Evolutionary conservation across 768 basidiomycete genomes (phyloP), one percentile per base, ranked within the genome.

Genomic region (Tylopilus sp.): DNA sequence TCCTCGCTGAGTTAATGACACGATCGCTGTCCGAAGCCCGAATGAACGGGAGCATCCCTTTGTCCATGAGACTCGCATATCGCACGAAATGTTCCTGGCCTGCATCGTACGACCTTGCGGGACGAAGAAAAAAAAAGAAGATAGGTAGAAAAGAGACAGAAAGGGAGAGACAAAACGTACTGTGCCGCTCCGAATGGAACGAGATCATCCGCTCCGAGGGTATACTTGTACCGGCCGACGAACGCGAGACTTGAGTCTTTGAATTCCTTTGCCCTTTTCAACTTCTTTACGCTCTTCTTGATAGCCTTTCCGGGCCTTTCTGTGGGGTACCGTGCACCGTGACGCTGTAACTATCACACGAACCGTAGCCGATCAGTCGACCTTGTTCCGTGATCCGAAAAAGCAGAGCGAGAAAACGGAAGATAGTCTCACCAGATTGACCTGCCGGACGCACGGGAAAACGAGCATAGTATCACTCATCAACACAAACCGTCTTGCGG

Each of bases 251-350:
- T 59, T 0, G 73, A 62, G 48, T 84, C 77, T 0, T 64, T 66
- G 63, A 76, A 82, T 4, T 65, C 55, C 1, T 67, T 63, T 9
- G 75, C 84, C 0, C 71, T 60, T 54, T 82, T 66, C 0, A 92
- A 71, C 60, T 84, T 86, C 8, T 63, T 53, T 12, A 93, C 60
- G 1, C 83, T 78, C 9, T 65, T 60, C 14, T 63, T 48, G 10
- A 85, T 86, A 22, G 60, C 53, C 9, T 59, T 55, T 1, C 70
- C 66, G 11, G 78, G 73, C 3, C 74, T 72, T 3, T 69, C 62
- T 0, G 85, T 87, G 0, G 90, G 90, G 61, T 76, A 89, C 26
- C 90, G 81, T 0, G 87, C 84, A 4, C 88, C 89, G 61, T 93
- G 89, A 3, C 90, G 76, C 67, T 89, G 85, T 3, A 92, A 69